phyloP scores from a whole-genome alignment of 176 grass and related monocot genomes.

The Phyllostachys edulis region DNA sequence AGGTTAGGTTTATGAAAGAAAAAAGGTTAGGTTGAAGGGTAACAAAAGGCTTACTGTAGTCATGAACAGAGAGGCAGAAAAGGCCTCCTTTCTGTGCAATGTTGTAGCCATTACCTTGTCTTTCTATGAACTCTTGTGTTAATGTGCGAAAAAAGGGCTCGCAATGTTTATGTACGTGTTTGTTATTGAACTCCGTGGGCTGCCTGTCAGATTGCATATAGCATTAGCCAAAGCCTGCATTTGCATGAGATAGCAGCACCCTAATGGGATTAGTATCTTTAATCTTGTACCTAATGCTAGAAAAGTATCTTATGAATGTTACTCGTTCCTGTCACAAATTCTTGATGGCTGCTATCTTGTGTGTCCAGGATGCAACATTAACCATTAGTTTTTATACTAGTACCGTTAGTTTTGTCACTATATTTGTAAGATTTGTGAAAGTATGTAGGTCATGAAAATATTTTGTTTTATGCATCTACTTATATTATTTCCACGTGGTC shows the following conservation, averaged over 20 bases:
- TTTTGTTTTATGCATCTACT: too few species aligned
- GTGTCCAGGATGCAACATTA: too few species aligned
- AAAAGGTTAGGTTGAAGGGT: background rate
- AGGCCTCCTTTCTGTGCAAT: constrained; percentile 7
- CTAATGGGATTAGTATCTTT: background rate
- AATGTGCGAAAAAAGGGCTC: background rate
- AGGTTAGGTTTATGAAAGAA: constrained; percentile 5
- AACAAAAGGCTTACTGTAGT: background rate
- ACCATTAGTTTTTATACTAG: too few species aligned
- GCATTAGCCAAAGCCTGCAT: background rate
- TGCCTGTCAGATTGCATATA: background rate
- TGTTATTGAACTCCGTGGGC: background rate
- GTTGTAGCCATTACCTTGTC: constrained; percentile 7
- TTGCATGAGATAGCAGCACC: background rate
- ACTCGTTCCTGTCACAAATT: too few species aligned
- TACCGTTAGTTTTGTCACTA: too few species aligned
- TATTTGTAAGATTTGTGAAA: too few species aligned
- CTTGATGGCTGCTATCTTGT: too few species aligned
- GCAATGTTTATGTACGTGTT: background rate
- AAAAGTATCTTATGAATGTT: too few species aligned
- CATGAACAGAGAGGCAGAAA: constrained; percentile 18
- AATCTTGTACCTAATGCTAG: background rate
- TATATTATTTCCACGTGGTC: too few species aligned
- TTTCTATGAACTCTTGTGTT: background rate
- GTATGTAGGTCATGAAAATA: too few species aligned